Evolutionary conservation across 192 early-diverging fungal species (phyloP), one percentile per base, ranked within the genome.

Genomic region (Mortierella hygrophila): DNA sequence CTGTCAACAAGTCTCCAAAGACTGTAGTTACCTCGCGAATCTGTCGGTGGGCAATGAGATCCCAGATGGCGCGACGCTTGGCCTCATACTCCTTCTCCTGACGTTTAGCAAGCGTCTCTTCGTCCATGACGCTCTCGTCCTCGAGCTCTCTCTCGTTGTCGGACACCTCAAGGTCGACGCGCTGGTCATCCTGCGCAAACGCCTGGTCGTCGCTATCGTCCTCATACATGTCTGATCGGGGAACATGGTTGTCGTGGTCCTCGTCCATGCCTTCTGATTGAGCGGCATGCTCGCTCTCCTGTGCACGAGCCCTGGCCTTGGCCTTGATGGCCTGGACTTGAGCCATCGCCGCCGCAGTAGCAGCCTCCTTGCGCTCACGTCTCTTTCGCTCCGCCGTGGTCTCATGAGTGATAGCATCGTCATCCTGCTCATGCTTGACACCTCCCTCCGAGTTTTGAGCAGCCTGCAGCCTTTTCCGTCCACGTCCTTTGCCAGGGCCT

Each of bases 41-140:
- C 37, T 86, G 83, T n/a, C 75, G 21, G 32, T 86, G 83, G 44
- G 83, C 83, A 77, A 86, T 86, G 20, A 81, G 70, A 60, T 86
- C 83, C 83, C 83, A 86, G 38, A 86, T 86, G 35, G 78, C 83
- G 0, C 83, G 74, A 29, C 83, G 68, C 35, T 63, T 80, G 23
- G 74, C 70, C 41, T 86, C 83, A 40, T 86, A 86, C 44, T 86
- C 83, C 29, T 47, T 76, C 21, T 86, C 83, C 65, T 86, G 83
- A 13, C 79, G 75, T 35, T 75, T 74, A 0, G 79, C 78, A 41
- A 81, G 16, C 3, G 78, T 65, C 32, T 86, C 83, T 23, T 80
- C 78, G 47, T 80, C 79, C 35, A 52, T 44, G 18, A 63, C 70
- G 26, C 37, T 41, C 10, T 86, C 78, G 32, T 79, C 78, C 23